Evolutionary conservation across 1,284 basidiomycete genomes (phyloP), one percentile per base, ranked within the genome.

Genomic region (Trametes hirsuta): DNA sequence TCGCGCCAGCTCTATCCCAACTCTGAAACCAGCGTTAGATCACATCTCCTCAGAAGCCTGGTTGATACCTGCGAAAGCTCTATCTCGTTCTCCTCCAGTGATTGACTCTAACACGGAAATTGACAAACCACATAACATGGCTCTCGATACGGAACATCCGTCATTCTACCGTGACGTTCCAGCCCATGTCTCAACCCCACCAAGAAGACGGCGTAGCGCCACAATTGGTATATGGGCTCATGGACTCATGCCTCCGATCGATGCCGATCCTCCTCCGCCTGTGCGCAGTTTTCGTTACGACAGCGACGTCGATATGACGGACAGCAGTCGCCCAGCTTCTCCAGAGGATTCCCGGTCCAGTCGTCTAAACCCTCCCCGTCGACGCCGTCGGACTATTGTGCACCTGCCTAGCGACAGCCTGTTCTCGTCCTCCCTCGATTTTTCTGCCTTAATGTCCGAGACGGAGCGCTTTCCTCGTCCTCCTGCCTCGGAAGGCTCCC

Each of bases 361-460:
- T 34, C 59, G 53, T 40, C 47, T 48, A 24, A 47, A 53, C 11
- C 57, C 51, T 22, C 63, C 68, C 6, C 69, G 71, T 48, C 63
- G 70, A 40, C 68, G 72, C 24, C 68, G 67, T 9, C 71, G 68
- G 42, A 69, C 68, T 5, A 65, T 69, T 24, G 68, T 67, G 10
- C 72, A 74, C 55, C 59, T 69, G 30, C 67, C 72, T 14, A 67
- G 68, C 47, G 73, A 76, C 48, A 73, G 72, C 53, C 71, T 76
- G 21, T 76, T 77, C 59, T 76, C 75, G 8, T 71, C 72, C 39
- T 68, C 69, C n/a, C 65, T 74, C 6, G 72, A 76, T 51, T 72
- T 74, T 52, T 74, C 73, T 37, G 62, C 68, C 4, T 64, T 68
- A 46, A 64, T 68, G 51, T 68, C 69, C 10, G 69, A 66, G 30